These are phyloP conservation scores for Fragaria nilgerrensis DNA, from an alignment of 306 rosid species.

Conservation along the genomic window DNA sequence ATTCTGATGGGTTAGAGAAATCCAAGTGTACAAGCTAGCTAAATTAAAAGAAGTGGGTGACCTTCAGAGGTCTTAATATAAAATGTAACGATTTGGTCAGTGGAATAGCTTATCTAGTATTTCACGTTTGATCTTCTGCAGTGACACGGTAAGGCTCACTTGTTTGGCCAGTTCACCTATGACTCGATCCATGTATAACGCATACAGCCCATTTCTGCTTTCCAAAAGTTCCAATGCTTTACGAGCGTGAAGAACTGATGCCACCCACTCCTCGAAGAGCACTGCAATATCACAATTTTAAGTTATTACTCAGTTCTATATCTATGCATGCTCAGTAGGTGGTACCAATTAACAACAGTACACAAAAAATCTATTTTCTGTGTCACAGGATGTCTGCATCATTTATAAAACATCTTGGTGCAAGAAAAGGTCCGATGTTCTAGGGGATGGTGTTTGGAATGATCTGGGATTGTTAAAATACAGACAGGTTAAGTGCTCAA, in stretches of 20 bases:
- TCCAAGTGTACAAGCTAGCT: not conserved
- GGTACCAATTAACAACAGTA: not conserved
- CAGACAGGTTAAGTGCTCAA: not conserved
- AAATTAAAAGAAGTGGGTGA: not conserved
- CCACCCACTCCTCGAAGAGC: slow-evolving; percentile 82
- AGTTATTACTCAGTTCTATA: slow-evolving; percentile 18
- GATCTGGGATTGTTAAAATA: slow-evolving; percentile 6
- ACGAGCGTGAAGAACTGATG: slow-evolving; percentile 61
- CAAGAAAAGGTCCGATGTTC: not conserved
- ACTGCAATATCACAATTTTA: slow-evolving; percentile 37
- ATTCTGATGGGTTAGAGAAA: not conserved
- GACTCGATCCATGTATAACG: slow-evolving; percentile 79
- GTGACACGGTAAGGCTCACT: slow-evolving; percentile 39
- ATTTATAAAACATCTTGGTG: not conserved
- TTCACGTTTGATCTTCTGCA: slow-evolving; percentile 57
- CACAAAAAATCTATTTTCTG: not conserved
- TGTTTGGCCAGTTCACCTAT: slow-evolving; percentile 64
- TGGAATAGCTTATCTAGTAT: slow-evolving; percentile 42
- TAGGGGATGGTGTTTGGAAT: not conserved
- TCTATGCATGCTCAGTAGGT: not conserved
- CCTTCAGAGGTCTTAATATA: slow-evolving; percentile 2
- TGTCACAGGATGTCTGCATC: not conserved
- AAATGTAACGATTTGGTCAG: slow-evolving; percentile 27
- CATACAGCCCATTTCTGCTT: slow-evolving; percentile 82
- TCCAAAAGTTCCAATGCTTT: slow-evolving; percentile 74